Conservation (phyloP, 345 rosid species). For the Arabis alpina region DNA sequence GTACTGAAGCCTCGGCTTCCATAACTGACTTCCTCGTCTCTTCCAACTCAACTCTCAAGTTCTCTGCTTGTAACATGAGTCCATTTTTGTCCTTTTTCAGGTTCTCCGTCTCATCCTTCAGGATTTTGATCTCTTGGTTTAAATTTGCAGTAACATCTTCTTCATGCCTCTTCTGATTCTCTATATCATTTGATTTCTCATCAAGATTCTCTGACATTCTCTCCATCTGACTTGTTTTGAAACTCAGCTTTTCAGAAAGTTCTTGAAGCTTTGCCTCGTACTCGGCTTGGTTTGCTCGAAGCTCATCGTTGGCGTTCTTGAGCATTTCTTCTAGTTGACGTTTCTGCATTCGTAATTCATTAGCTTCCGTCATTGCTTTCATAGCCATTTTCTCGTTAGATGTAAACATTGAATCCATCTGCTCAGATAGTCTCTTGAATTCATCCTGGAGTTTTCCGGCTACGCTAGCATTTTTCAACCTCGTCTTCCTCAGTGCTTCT, state of each 20-base stretch:
- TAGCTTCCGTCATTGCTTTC: conserved; percentile 76
- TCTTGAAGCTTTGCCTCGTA: conserved; percentile 56
- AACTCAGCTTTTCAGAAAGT: conserved; percentile 52
- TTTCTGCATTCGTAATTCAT: conserved; percentile 63
- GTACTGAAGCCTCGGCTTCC: conserved; percentile 43
- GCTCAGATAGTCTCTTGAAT: conserved; percentile 68
- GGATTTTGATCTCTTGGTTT: conserved; percentile 46
- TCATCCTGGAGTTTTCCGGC: conserved; percentile 90
- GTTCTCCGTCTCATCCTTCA: conserved; percentile 54
- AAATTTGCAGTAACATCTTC: conserved; percentile 50
- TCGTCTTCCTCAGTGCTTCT: conserved; percentile 68
- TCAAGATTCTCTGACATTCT: conserved; percentile 53
- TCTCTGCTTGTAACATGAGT: conserved; percentile 50
- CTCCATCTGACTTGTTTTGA: conserved; percentile 54
- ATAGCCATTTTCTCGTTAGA: conserved; percentile 84
- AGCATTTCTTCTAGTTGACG: conserved; percentile 65
- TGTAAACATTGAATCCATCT: conserved; percentile 77
- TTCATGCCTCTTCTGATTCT: conserved; percentile 54
- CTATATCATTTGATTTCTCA: conserved; percentile 56
- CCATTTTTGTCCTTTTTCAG: conserved; percentile 40
- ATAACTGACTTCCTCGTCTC: conserved; percentile 46
- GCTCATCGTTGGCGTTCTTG: conserved; percentile 58
- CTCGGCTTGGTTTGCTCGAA: conserved; percentile 50
- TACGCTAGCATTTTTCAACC: conserved; percentile 70
- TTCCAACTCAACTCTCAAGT: conserved; percentile 51